phyloP scores from a whole-genome alignment of 2,329 filamentous ascomycete genomes.

The Penicillium capsulatum region DNA sequence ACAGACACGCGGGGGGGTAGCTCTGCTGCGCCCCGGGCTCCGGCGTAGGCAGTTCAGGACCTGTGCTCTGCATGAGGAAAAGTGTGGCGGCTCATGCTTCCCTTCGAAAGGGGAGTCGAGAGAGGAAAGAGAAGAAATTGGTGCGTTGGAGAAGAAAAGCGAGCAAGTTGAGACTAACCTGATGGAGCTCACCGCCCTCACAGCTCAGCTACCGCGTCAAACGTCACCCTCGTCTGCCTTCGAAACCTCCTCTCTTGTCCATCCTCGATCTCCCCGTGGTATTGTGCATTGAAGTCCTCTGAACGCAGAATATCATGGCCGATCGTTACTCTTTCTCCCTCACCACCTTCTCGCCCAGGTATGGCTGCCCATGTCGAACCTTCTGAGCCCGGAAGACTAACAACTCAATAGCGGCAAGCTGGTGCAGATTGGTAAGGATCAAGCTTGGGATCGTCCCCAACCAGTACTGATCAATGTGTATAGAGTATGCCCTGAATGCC shows the following conservation, averaged over 20 bases:
- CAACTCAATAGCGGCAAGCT: constrained; percentile 75
- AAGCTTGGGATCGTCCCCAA: not conserved
- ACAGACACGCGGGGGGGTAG: constrained; percentile 71
- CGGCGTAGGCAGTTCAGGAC: constrained; percentile 26
- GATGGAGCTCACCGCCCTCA: constrained; percentile 23
- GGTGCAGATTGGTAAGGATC: constrained; percentile 80
- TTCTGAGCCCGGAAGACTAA: constrained; percentile 41
- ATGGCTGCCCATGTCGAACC: constrained; percentile 23
- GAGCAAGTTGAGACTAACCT: constrained; percentile 11
- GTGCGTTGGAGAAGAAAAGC: not conserved
- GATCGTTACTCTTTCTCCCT: constrained; percentile 99
- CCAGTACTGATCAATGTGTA: not conserved
- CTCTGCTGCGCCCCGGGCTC: constrained; percentile 39
- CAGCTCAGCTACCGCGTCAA: constrained; percentile 33
- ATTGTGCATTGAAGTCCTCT: constrained; percentile 7
- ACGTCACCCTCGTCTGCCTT: constrained; percentile 30
- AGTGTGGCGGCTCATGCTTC: constrained; percentile 3
- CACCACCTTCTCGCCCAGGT: constrained; percentile 98
- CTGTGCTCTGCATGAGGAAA: constrained; percentile 13
- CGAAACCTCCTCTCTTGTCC: constrained; percentile 16
- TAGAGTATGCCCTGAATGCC: constrained; percentile 98
- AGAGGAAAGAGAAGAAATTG: constrained; percentile 10
- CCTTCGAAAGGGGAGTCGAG: constrained; percentile 2
- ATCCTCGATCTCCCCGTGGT: constrained; percentile 10
- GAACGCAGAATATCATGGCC: constrained; percentile 61